phyloP scores from a whole-genome alignment of 169 alveolate genomes.

The Eimeria maxima region DNA sequence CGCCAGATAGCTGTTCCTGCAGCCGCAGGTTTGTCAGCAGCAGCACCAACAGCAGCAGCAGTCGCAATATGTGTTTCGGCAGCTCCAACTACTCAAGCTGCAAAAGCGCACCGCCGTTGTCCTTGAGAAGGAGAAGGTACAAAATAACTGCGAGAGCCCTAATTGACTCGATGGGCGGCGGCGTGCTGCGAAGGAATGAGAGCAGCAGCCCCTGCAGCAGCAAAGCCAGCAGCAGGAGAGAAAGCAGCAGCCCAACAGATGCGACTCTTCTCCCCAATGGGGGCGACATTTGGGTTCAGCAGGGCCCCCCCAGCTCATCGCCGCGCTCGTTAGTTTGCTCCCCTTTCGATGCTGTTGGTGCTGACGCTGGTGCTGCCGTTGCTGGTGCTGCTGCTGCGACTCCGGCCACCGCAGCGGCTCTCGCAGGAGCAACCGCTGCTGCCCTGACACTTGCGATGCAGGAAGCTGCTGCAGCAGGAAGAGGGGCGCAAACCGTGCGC shows the following conservation, averaged over 20 bases:
- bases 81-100: constrained; percentile 10
- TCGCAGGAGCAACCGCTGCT: constrained; percentile 54
- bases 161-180: background rate
- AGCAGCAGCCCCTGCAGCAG: constrained; percentile 39
- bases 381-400: background rate
- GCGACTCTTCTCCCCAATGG: background rate
- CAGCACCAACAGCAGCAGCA: background rate
- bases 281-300: background rate
- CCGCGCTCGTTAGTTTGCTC: constrained; percentile 14
- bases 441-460: constrained; percentile 17
- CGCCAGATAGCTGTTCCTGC: constrained; percentile 26
- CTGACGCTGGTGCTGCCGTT: background rate
- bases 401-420: constrained; percentile 1
- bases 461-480: constrained; percentile 11
- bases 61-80: background rate
- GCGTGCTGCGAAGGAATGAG: background rate
- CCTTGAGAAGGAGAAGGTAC: background rate
- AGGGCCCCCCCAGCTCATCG: background rate
- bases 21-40: background rate
- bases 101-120: constrained; percentile 5
- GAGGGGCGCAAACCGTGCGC: background rate
- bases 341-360: background rate
- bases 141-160: background rate
- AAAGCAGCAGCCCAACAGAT: constrained; percentile 21
- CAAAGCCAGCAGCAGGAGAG: constrained; percentile 46